Evolutionary conservation across 129 eudicot species (phyloP), one percentile per base, ranked within the genome.

Genomic region (Silybum marianum): DNA sequence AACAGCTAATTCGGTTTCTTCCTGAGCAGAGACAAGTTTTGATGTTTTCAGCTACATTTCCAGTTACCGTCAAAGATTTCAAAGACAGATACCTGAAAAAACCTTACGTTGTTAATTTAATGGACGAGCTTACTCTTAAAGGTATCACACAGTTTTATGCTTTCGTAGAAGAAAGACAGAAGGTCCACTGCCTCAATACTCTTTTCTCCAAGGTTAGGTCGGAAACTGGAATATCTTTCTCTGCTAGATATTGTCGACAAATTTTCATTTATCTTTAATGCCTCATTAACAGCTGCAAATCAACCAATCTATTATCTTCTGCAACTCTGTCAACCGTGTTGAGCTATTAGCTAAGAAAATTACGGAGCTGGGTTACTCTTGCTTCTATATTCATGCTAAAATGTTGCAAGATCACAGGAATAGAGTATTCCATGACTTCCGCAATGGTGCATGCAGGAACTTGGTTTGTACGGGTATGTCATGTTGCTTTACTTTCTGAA

Each of bases 151-250:
- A 89, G 22, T 91, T 44, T 83, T 89, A 89, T 73, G 96, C 96
- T 69, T 88, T 91, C 76, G 96, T 91, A 32, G 96, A 91, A 89
- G 96, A 91, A 83, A 85, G 91, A 25, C 90, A 89, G 90, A 89
- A 89, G 82, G 84, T 86, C 71, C 88, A 89, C 84, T 89, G 88
- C 86, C 90, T 89, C 73, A 89, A 89, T 48, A 86, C 90, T 14
- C 93, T 89, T 34, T 89, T 89, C 87, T 88, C 93, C 4, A 91
- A 91, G 96, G 93, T 90, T 75, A 44, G 88, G 32, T 69, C 76
- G 38, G 22, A 69, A 69, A 69, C 70, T 83, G 22, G 11, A 48
- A 26, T 69, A 24, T 58, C 4, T 16, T 22, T 67, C 23, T 28
- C 13, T 24, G 16, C 16, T 76, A 24, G 26, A 34, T 79, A 75